These are phyloP conservation scores for Pichia sp. DNA, from an alignment of 1,139 yeast species.

Conservation along the genomic window DNA sequence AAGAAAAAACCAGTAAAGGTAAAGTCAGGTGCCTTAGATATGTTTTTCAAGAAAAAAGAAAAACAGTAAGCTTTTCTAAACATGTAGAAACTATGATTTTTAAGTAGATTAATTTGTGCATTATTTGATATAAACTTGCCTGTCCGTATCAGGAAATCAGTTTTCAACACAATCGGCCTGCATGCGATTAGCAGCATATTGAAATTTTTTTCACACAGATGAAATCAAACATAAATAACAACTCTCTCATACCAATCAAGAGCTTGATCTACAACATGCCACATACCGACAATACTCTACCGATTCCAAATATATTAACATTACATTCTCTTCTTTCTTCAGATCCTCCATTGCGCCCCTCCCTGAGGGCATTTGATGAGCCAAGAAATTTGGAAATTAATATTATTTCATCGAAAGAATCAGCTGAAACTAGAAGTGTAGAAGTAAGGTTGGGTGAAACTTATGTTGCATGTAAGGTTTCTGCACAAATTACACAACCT, in stretches of 20 bases:
- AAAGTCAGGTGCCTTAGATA: slow-evolving; percentile 57
- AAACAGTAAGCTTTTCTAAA: neutral
- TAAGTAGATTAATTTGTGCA: too few species aligned
- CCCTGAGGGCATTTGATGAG: slow-evolving; percentile 13
- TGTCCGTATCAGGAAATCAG: neutral
- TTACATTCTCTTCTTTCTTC: slow-evolving; percentile 12
- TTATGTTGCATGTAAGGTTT: slow-evolving; percentile 65
- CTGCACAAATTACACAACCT: slow-evolving; percentile 76
- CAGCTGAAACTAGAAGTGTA: slow-evolving; percentile 43
- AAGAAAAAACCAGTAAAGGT: slow-evolving; percentile 36
- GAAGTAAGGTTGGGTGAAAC: slow-evolving; percentile 73
- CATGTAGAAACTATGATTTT: too few species aligned
- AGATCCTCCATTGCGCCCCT: slow-evolving; percentile 14
- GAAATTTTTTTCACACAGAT: neutral
- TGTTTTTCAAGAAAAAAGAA: slow-evolving; percentile 36
- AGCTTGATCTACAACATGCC: too few species aligned
- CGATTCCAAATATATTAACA: slow-evolving; percentile 14
- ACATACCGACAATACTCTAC: slow-evolving; percentile 12
- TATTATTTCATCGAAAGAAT: slow-evolving; percentile 60
- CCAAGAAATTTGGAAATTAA: slow-evolving; percentile 37
- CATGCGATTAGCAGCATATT: too few species aligned
- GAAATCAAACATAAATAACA: too few species aligned
- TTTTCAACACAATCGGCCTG: neutral
- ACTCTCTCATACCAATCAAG: too few species aligned
- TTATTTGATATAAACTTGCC: too few species aligned